Evolutionary conservation across 305 asterid species (phyloP).

Genomic region (Coffea humblotiana): DNA sequence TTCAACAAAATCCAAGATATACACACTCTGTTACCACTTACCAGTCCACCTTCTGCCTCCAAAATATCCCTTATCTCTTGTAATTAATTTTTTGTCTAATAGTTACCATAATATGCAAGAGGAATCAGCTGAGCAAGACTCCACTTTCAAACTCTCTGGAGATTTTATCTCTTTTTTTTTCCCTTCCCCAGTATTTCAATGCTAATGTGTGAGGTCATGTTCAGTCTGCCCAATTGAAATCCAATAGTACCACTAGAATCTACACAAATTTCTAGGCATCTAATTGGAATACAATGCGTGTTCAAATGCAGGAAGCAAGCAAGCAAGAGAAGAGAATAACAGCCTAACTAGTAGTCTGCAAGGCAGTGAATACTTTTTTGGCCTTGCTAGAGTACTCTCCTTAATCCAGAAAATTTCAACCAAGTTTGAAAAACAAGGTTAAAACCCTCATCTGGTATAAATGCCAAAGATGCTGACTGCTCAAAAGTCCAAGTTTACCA

Average conservation of each 20-base stretch:
- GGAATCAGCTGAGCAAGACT: not conserved
- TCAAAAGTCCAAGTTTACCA: constrained; percentile 10
- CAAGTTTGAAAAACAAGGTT: constrained; percentile 2
- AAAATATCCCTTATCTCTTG: too few relatives aligned
- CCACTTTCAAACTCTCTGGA: not conserved
- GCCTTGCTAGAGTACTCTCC: not conserved
- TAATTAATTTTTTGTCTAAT: too few relatives aligned
- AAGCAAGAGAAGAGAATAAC: constrained; percentile 6
- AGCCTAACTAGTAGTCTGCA: not conserved
- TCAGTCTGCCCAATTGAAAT: too few relatives aligned
- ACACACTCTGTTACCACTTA: too few relatives aligned
- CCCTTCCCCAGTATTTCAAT: too few relatives aligned
- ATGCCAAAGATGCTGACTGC: constrained; percentile 2
- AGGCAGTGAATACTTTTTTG: constrained; percentile 1
- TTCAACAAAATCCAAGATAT: too few relatives aligned
- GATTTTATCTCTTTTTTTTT: not conserved
- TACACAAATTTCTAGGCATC: not conserved
- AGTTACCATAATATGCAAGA: not conserved
- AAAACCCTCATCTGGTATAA: not conserved
- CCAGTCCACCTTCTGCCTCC: too few relatives aligned
- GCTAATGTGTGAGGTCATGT: too few relatives aligned
- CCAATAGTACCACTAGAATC: too few relatives aligned
- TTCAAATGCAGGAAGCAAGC: constrained; percentile 2
- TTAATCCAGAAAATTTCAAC: constrained; percentile 5
- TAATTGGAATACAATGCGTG: not conserved